Percentiles rank a stretch among this genome's conserved stretches.
Conservation (phyloP, 208 protist species). For the Trypanosoma rangeli region DNA sequence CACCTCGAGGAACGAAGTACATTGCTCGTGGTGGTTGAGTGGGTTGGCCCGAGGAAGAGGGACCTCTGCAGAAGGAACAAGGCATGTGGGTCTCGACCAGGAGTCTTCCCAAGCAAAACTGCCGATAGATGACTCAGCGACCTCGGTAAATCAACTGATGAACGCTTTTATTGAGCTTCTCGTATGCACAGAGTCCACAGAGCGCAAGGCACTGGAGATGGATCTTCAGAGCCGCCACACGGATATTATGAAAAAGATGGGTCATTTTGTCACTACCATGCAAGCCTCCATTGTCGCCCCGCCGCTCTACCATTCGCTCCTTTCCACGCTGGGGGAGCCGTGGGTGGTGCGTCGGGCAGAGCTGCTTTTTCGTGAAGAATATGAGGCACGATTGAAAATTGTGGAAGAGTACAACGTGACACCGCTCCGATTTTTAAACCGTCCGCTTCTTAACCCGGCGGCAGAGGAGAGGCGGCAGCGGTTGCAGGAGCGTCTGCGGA, state of each 20-base stretch:
- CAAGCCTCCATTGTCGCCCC: constrained; percentile 35
- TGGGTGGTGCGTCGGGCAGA: constrained; percentile 44
- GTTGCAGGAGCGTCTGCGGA: constrained; percentile 32
- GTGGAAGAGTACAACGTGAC: constrained; percentile 57
- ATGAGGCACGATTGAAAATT: constrained; percentile 41
- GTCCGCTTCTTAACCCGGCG: constrained; percentile 43
- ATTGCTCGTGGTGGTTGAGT: not conserved
- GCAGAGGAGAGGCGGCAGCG: constrained; percentile 48
- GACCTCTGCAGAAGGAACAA: not conserved
- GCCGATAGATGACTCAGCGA: not conserved
- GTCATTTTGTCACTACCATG: constrained; percentile 23
- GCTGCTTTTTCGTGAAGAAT: constrained; percentile 61
- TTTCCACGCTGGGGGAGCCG: constrained; percentile 46
- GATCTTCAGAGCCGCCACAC: constrained; percentile 36
- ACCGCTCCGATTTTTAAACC: constrained; percentile 55
- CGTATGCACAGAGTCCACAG: constrained; percentile 58
- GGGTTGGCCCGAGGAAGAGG: not conserved
- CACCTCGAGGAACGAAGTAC: not conserved
- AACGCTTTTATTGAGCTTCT: constrained; percentile 56
- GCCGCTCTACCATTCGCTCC: constrained; percentile 52
- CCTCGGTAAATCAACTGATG: constrained; percentile 12
- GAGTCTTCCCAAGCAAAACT: not conserved
- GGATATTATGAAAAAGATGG: constrained; percentile 32
- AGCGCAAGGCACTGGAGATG: constrained; percentile 52
- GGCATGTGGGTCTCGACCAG: not conserved